Evolutionary conservation across 192 early-diverging fungal species (phyloP).

Genomic region (Linnemannia hyalina): DNA sequence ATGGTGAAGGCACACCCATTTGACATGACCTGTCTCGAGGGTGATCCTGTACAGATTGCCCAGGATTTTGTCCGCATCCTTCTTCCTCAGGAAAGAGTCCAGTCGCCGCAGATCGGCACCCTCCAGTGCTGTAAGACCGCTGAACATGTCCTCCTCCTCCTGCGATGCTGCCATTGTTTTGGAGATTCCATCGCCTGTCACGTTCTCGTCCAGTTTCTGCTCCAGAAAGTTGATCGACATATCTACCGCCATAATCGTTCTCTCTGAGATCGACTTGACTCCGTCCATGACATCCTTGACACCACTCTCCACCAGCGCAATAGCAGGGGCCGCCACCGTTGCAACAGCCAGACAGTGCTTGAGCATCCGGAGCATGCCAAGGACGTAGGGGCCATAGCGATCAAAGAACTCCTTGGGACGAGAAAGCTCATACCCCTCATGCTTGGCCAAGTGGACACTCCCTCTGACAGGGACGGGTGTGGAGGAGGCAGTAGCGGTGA

Average conservation of each 20-base stretch:
- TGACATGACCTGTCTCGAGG: constrained; percentile 23
- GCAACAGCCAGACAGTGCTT: constrained; percentile 6
- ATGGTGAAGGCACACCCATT: constrained; percentile 47
- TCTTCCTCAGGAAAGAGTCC: constrained; percentile 11
- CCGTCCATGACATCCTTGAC: not conserved
- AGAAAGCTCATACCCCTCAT: constrained; percentile 14
- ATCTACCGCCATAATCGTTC: not conserved
- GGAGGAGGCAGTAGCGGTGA: no score
- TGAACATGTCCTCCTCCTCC: not conserved
- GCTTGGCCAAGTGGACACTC: constrained; percentile 7
- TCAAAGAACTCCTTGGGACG: constrained; percentile 10
- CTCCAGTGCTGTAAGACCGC: constrained; percentile 8
- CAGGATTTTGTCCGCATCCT: constrained; percentile 22
- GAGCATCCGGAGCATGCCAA: constrained; percentile 14
- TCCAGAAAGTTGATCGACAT: constrained; percentile 14
- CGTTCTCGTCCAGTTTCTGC: not conserved
- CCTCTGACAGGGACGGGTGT: not conserved
- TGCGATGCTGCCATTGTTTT: no score
- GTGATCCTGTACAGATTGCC: constrained; percentile 35
- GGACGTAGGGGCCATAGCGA: constrained; percentile 12
- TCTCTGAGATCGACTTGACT: not conserved
- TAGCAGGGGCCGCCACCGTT: not conserved
- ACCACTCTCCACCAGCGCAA: not conserved
- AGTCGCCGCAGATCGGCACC: constrained; percentile 23
- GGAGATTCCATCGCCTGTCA: not conserved